Evolutionary conservation across 805 yeast genomes (phyloP), one percentile per base, ranked within the genome.

Genomic region (Cyberlindnera bimundalis): DNA sequence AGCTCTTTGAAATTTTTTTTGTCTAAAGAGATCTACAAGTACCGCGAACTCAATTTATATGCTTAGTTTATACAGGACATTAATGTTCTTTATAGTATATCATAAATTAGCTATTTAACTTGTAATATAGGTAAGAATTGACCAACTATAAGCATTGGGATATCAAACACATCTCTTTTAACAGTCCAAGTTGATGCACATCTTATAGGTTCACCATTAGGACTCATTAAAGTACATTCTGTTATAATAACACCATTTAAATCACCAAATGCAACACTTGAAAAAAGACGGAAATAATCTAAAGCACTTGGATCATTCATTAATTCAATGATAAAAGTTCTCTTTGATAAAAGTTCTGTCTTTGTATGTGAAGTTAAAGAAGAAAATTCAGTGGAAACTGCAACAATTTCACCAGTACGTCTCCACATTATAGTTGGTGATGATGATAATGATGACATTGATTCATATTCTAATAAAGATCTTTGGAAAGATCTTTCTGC

Each of bases 111-210:
- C 32, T 27, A 52, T 35, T 47, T 57, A 3, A 53, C 61, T 24
- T 55, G 59, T 7, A 83, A 62, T 2, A 83, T 74, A 1, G 93
- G 93, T 31, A 84, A 58, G 53, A 84, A 83, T 56, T 86, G 91
- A 0, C 95, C 95, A 33, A 84, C 81, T 15, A 86, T 78, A 55
- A 86, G 66, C 86, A 85, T 79, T 7, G 96, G 95, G 35, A 86
- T 78, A 61, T 84, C 91, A 62, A 84, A 86, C 35, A 81, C 78
- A 62, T 86, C 95, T 50, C 93, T 67, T 50, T 84, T 84, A 13
- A 86, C 87, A 0, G 95, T 86, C 89, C 93, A 84, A 13, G 86
- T 86, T 30, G 87, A 79, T 29, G 89, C 81, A 52, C 89, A 84
- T 45, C 77, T 77, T 18, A 81, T 72, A 40, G 56, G 61, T 15